Evolutionary conservation across 31 red algal genomes (phyloP), one percentile per base, ranked within the genome.

Genomic region (Odonthalia washingtoniensis): DNA sequence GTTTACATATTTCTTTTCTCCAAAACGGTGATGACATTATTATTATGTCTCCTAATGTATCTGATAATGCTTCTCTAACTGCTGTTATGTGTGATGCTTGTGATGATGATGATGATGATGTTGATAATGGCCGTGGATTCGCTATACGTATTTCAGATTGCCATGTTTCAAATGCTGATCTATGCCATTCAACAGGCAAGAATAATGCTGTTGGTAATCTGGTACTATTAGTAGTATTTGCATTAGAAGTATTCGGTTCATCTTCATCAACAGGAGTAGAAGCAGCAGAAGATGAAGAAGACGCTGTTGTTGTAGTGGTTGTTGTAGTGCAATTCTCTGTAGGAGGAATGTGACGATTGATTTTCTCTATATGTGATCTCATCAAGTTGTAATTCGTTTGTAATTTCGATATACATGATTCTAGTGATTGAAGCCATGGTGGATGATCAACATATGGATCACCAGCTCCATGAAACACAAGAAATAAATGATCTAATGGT

Each of bases 401-500:
- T 1, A 84, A 61, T 16, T 74, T 40, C 26, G 53, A 39, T 27
- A 91, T 38, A 70, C 69, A 85, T n/a, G 79, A 41, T 43, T 91
- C 63, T 12, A 85, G 73, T 32, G 89, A 91, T 0, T 57, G 78
- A 35, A 84, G 32, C 89, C 80, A 91, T 26, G 89, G 89, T 66
- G 75, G 80, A 62, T 91, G 89, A 72, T 91, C 73, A 49, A 91
- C 73, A 70, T 91, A 91, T 17, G 89, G 89, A 41, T 91, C 89
- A 1, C 89, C 80, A 3, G 70, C 81, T 30, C 80, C 80, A 63
- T 83, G 80, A n/a, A 91, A 83, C 12, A 91, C 70, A 41, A 91
- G 60, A 61, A 91, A 91, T 9, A 91, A 44, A 63, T 91, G 89
- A 53, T 82, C 45, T 28, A 91, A 65, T 27, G 80, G 89, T 9